Conservation (phyloP, 2,329 filamentous ascomycete genomes). For the Botrytis fabae region DNA sequence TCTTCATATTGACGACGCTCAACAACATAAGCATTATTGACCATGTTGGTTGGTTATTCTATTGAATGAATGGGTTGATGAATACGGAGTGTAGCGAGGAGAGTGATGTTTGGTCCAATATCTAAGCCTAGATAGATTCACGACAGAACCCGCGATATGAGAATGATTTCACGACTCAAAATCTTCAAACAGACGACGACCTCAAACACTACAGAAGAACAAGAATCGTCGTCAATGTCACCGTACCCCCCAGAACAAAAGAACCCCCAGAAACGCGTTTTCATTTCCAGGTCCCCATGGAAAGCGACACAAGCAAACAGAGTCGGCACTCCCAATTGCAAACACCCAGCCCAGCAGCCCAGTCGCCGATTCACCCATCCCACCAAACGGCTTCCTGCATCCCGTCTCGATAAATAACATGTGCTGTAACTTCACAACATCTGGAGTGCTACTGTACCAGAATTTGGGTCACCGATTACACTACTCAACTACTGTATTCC, state of each 20-base stretch:
- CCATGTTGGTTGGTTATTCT: too few relatives aligned
- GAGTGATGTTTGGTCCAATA: too few relatives aligned
- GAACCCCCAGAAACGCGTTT: neutral
- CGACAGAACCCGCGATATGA: neutral
- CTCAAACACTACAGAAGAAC: neutral
- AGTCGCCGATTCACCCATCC: slow-evolving; percentile 22
- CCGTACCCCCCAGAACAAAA: neutral
- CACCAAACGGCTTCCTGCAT: slow-evolving; percentile 24
- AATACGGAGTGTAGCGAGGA: too few relatives aligned
- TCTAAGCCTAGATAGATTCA: neutral
- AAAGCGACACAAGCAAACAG: neutral
- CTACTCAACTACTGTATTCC: neutral
- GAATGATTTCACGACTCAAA: neutral
- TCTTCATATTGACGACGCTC: too few relatives aligned
- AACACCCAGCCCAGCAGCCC: neutral
- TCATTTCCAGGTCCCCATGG: neutral
- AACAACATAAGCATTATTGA: too few relatives aligned
- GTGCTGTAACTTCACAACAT: slow-evolving; percentile 19
- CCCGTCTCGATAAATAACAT: slow-evolving; percentile 22
- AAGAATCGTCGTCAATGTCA: neutral
- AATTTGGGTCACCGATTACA: neutral
- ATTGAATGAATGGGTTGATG: too few relatives aligned
- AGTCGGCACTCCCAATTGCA: neutral
- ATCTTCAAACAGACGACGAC: neutral
- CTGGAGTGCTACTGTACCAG: neutral